These are phyloP conservation scores for Suillus weaverae DNA, from an alignment of 768 basidiomycete genomes.

Conservation along the genomic window DNA sequence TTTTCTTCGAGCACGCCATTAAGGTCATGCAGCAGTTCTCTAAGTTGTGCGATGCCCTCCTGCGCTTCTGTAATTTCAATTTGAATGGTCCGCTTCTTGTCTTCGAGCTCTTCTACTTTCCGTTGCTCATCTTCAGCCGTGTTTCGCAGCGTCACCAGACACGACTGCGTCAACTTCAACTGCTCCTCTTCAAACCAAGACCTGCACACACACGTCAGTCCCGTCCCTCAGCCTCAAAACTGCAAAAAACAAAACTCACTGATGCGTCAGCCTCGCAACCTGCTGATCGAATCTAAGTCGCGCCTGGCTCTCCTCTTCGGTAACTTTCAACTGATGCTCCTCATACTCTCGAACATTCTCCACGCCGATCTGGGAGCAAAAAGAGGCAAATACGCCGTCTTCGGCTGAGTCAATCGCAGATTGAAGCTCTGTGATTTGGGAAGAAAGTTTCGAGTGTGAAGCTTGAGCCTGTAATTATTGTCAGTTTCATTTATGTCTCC, in stretches of 20 bases:
- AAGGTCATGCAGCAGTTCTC: slow-evolving; percentile 58
- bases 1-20: slow-evolving; percentile 72
- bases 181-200: slow-evolving; percentile 84
- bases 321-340: slow-evolving; percentile 83
- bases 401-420: slow-evolving; percentile 73
- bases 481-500: not conserved
- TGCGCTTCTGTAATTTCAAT: slow-evolving; percentile 62
- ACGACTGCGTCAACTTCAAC: slow-evolving; percentile 60
- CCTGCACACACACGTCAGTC: slow-evolving; percentile 39
- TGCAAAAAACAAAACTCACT: slow-evolving; percentile 49
- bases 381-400: slow-evolving; percentile 70
- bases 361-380: slow-evolving; percentile 81
- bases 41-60: slow-evolving; percentile 52
- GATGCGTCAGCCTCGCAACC: slow-evolving; percentile 81
- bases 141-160: slow-evolving; percentile 55
- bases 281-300: slow-evolving; percentile 82
- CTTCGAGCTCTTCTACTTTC: slow-evolving; percentile 53
- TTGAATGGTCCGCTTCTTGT: slow-evolving; percentile 54
- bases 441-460: slow-evolving; percentile 51
- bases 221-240: not conserved
- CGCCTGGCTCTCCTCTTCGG: slow-evolving; percentile 85
- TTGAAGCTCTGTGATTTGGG: slow-evolving; percentile 56
- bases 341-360: slow-evolving; percentile 90
- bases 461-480: slow-evolving; percentile 46
- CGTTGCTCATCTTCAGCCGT: slow-evolving; percentile 52